These are phyloP conservation scores for Annona squamosa DNA, from an alignment of 164 flowering plant genomes.

Conservation along the genomic window DNA sequence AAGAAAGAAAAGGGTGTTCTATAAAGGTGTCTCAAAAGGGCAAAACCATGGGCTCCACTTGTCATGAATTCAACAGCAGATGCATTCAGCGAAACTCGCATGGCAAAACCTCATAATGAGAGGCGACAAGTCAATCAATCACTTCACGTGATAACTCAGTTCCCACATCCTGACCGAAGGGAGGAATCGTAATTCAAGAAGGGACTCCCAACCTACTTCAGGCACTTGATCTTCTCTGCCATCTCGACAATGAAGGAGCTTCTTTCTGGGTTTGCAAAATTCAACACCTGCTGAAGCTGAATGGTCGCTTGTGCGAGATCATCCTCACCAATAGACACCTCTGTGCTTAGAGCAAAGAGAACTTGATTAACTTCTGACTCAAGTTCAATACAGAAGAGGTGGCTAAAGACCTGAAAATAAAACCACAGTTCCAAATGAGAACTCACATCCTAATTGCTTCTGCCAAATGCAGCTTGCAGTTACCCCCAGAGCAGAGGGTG, in stretches of 20 bases:
- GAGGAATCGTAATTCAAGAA: not conserved
- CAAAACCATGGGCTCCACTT: not conserved
- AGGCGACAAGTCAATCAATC: not conserved
- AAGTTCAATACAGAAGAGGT: slow-evolving; percentile 56
- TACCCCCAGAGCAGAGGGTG: not conserved
- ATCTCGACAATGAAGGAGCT: slow-evolving; percentile 36
- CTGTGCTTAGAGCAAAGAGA: slow-evolving; percentile 56
- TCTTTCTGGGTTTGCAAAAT: slow-evolving; percentile 33
- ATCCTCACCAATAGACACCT: slow-evolving; percentile 30
- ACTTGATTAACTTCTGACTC: slow-evolving; percentile 87
- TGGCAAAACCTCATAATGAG: not conserved
- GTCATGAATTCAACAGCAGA: not conserved
- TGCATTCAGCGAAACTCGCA: not conserved
- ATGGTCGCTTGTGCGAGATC: slow-evolving; percentile 35
- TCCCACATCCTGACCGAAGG: not conserved
- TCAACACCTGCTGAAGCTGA: slow-evolving; percentile 42
- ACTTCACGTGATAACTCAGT: not conserved
- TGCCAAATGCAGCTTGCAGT: not conserved
- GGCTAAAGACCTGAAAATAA: slow-evolving; percentile 56
- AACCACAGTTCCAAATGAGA: not conserved
- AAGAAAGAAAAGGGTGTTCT: no score
- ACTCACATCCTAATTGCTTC: not conserved
- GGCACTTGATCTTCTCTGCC: slow-evolving; percentile 44
- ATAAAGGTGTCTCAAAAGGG: no score
- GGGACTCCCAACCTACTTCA: slow-evolving; percentile 21